These are phyloP conservation scores for Huiozyma naganishii DNA, from an alignment of 805 yeast species.

Conservation along the genomic window DNA sequence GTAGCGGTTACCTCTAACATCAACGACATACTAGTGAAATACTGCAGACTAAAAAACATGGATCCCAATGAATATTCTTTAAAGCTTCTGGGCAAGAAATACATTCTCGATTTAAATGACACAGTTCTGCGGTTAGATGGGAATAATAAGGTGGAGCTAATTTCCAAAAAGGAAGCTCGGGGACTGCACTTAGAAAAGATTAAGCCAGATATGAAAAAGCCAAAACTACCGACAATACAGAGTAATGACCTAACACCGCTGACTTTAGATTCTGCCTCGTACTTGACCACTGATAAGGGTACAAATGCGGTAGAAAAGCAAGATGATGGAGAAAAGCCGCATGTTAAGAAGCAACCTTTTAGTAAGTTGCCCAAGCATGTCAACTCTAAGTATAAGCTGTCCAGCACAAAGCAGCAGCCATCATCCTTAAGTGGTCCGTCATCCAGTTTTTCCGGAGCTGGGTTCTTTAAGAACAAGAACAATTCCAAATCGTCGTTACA, in stretches of 20 bases:
- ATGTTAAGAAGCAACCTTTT: neutral
- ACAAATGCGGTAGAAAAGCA: constrained; percentile 16
- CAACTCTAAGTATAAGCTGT: neutral
- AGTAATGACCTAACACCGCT: constrained; percentile 27
- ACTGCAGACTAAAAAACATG: constrained; percentile 26
- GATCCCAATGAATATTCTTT: constrained; percentile 30
- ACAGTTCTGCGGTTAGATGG: constrained; percentile 34
- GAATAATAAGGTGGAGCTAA: constrained; percentile 31
- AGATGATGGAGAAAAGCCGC: constrained; percentile 1
- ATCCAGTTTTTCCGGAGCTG: constrained; percentile 8
- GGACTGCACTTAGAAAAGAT: constrained; percentile 25
- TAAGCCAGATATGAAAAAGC: constrained; percentile 20
- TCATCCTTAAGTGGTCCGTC: constrained; percentile 5
- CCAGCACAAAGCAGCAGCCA: neutral
- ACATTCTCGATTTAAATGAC: constrained; percentile 29
- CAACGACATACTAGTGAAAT: constrained; percentile 29
- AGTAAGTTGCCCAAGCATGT: neutral
- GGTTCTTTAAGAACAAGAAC: constrained; percentile 28
- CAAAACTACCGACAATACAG: constrained; percentile 26
- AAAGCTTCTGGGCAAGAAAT: constrained; percentile 26
- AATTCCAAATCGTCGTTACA: constrained; percentile 26
- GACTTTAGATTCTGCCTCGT: constrained; percentile 20
- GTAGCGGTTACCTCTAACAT: constrained; percentile 28
- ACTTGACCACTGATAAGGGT: constrained; percentile 14
- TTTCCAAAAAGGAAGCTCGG: constrained; percentile 35